Base-by-base conservation (phyloP, 1,284 basidiomycete genomes). In the Austropuccinia psidii region DNA sequence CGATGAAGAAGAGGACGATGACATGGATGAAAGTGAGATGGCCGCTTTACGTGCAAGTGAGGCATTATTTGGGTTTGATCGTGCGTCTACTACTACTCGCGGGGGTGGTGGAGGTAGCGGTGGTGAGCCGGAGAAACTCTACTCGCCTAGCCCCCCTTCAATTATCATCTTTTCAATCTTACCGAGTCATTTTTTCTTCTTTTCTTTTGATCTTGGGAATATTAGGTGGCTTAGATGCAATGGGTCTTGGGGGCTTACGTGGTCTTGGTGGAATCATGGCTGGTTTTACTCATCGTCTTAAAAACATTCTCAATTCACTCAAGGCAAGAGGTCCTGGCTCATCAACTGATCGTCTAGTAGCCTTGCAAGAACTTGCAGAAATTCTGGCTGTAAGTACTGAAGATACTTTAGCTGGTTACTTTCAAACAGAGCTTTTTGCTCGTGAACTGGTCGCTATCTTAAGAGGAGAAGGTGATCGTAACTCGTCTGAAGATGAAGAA, bases 381-480 rank as follows among this genome's bases (percentile, higher is more conserved):
- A 81, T 97, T 54, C 87, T 98, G 72, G 91, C 91, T 76, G 94
- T 98, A 82, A 93, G 91, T 81, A 98, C 93, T 7, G 95, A 98
- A 82, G 96, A 98, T 81, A 97, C 93, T 0, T 84, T 99, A 50
- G 90, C 91, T 17, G 93, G 93, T 54, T 95, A 90, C 43, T 95
- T 98, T 83, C 91, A 91, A 76, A 89, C 93, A 33, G 92, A 95
- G 78, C 86, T 88, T 17, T 98, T 93, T 80, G 91, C 95, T 50
- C 87, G 88, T 77, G 96, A 98, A 81, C 86, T 98, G 55, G 89
- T 99, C 76, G 88, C 88, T 79, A 93, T 97, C 76, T 84, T 99
- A 57, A 90, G 91, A 35, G 96, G 96, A 29, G 75, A 35, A 13
- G 70, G 19, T 39, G 45, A 77, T 47, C 21, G 72, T 60, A 49